Percentiles rank a stretch among this genome's conserved stretches.
These are phyloP conservation scores for Arxiozyma slooffiae DNA, from an alignment of 1,139 yeast genomes.

Conservation along the genomic window DNA sequence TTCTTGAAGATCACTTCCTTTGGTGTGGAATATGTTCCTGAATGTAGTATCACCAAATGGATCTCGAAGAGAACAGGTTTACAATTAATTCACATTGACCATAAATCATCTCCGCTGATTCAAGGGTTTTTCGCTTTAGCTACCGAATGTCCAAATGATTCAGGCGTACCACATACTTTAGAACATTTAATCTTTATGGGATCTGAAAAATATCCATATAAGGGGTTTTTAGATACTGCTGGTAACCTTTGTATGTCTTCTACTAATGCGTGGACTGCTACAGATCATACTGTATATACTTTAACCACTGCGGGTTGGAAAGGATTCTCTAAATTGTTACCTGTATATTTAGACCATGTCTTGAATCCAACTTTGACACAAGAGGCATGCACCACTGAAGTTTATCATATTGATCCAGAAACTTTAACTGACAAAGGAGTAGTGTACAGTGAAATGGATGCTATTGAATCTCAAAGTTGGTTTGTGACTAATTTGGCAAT, in stretches of 20 bases:
- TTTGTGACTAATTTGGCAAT: conserved; percentile 54
- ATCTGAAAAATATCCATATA: conserved; percentile 76
- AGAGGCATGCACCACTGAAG: conserved; percentile 88
- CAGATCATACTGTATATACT: conserved; percentile 92
- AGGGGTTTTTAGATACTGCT: conserved; percentile 78
- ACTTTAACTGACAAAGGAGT: conserved; percentile 87
- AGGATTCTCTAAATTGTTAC: conserved; percentile 75
- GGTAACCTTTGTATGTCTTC: conserved; percentile 79
- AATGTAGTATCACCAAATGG: conserved; percentile 27
- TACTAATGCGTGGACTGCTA: conserved; percentile 96
- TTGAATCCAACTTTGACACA: conserved; percentile 79
- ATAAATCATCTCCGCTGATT: conserved; percentile 77
- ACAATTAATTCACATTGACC: conserved; percentile 61
- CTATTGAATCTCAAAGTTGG: conserved; percentile 73
- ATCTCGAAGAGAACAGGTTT: conserved; percentile 57
- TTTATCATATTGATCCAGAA: conserved; percentile 83
- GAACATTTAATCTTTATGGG: conserved; percentile 97
- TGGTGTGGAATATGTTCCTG: conserved; percentile 31
- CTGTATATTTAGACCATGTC: conserved; percentile 83
- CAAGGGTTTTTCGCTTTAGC: conserved; percentile 93
- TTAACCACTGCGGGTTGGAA: conserved; percentile 93
- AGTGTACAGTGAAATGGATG: conserved; percentile 96
- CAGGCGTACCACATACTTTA: conserved; percentile 92
- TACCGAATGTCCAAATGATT: conserved; percentile 75
- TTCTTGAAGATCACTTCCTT: conserved; percentile 22